Percentiles rank a stretch among this genome's conserved stretches.
phyloP scores from a whole-genome alignment of 495 filamentous ascomycete genomes.

The Tricharina praecox region DNA sequence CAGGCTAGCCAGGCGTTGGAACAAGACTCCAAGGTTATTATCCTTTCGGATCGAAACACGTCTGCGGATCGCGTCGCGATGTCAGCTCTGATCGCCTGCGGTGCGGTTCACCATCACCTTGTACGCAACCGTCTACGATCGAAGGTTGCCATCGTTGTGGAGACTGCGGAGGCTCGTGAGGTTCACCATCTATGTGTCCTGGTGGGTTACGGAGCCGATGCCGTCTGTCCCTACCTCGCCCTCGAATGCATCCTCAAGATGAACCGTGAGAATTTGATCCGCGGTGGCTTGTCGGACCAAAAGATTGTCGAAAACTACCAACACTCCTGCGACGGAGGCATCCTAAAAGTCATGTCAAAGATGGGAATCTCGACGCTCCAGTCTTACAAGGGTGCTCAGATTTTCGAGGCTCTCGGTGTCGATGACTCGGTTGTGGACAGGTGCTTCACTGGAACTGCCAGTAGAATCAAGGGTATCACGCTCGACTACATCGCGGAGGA shows the following conservation, averaged over 20 bases:
- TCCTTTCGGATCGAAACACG: conserved; percentile 81
- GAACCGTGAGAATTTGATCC: conserved; percentile 85
- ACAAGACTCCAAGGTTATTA: conserved; percentile 67
- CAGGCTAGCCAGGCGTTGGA: conserved; percentile 73
- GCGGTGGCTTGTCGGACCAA: conserved; percentile 72
- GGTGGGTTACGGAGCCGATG: conserved; percentile 89
- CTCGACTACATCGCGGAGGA: conserved; percentile 94
- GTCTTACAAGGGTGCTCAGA: conserved; percentile 98
- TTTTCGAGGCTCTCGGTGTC: conserved; percentile 96
- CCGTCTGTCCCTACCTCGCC: conserved; percentile 90
- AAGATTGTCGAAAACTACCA: conserved; percentile 91
- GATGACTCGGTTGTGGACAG: conserved; percentile 91
- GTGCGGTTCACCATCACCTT: conserved; percentile 93
- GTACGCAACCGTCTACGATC: conserved; percentile 95
- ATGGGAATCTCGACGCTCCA: conserved; percentile 99
- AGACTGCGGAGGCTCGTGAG: conserved; percentile 93
- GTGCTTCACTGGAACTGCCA: conserved; percentile 91
- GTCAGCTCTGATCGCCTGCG: conserved; percentile 76
- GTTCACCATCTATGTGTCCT: conserved; percentile 98
- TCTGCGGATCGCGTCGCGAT: conserved; percentile 71
- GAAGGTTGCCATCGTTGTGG: conserved; percentile 70
- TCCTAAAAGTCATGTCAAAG: conserved; percentile 99
- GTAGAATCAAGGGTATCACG: conserved; percentile 87
- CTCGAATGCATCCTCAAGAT: conserved; percentile 99
- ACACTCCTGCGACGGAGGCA: conserved; percentile 92